Conservation (phyloP, 2,329 filamentous ascomycete genomes). For the Lanzia echinophila region DNA sequence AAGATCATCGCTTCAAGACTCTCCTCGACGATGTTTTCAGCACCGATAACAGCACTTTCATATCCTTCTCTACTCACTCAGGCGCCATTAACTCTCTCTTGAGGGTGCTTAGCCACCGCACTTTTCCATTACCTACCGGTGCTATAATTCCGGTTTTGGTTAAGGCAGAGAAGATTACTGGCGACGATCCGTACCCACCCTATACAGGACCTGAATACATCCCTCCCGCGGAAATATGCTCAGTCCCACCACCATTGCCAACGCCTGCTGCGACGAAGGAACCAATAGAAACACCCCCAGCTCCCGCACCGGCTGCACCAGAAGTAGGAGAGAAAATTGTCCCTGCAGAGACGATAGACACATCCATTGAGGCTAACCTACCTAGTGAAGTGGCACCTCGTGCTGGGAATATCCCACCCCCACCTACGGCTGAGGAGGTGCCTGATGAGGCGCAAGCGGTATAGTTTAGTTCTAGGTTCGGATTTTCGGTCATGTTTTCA, state of each 20-base stretch:
- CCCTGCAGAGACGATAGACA: neutral
- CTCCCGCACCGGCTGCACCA: neutral
- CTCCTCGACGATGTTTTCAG: slow-evolving; percentile 52
- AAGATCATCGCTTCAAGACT: slow-evolving; percentile 42
- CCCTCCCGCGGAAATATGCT: neutral
- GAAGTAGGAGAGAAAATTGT: neutral
- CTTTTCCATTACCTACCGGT: slow-evolving; percentile 58
- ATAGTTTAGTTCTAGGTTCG: neutral
- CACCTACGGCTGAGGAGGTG: neutral
- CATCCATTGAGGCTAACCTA: neutral
- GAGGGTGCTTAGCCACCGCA: slow-evolving; percentile 50
- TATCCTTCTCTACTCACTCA: slow-evolving; percentile 54
- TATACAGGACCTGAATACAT: neutral
- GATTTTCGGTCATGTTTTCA: no score
- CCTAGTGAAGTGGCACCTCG: no score
- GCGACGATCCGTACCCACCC: slow-evolving; percentile 9
- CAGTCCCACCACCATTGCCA: neutral
- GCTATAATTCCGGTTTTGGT: slow-evolving; percentile 63
- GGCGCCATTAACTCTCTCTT: slow-evolving; percentile 50
- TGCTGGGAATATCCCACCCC: neutral
- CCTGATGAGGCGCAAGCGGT: neutral
- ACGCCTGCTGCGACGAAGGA: neutral
- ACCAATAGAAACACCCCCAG: neutral
- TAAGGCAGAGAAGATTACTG: slow-evolving; percentile 42
- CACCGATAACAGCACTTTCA: slow-evolving; percentile 45